Conservation (phyloP, 331 rosid genomes). For the Acacia pycnantha region DNA sequence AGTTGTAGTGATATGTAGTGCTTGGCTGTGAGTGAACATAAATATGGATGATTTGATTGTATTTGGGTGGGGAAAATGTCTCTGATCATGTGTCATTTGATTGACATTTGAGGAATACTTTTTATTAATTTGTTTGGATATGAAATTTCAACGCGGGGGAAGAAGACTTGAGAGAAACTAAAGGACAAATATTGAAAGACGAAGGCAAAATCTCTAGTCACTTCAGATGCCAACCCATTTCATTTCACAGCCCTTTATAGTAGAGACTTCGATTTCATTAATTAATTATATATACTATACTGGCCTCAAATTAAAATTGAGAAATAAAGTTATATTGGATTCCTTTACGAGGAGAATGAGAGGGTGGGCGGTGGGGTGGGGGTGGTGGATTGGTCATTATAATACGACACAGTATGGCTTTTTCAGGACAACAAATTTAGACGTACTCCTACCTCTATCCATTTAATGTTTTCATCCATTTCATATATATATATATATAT, state of each 20-base stretch:
- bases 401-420: conserved; percentile 58
- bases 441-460: background rate
- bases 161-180: background rate
- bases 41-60: background rate
- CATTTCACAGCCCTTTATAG: background rate
- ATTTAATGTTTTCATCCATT: background rate
- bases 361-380: conserved; percentile 6
- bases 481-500: too few species aligned
- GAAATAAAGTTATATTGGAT: conserved; percentile 5
- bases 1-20: background rate
- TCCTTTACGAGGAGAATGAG: background rate
- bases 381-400: conserved; percentile 33
- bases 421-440: conserved; percentile 30
- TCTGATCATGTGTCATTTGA: background rate
- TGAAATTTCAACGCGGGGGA: conserved; percentile 23
- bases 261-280: background rate
- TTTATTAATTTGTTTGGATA: background rate
- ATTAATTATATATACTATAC: too few species aligned
- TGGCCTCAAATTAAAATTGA: background rate
- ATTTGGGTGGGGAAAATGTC: background rate
- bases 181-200: conserved; percentile 14
- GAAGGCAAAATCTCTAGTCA: background rate
- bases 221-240: background rate
- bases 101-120: background rate
- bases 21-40: background rate